These are phyloP conservation scores for Papiliotrema laurentii DNA, from an alignment of 1,284 basidiomycete species.

Conservation along the genomic window DNA sequence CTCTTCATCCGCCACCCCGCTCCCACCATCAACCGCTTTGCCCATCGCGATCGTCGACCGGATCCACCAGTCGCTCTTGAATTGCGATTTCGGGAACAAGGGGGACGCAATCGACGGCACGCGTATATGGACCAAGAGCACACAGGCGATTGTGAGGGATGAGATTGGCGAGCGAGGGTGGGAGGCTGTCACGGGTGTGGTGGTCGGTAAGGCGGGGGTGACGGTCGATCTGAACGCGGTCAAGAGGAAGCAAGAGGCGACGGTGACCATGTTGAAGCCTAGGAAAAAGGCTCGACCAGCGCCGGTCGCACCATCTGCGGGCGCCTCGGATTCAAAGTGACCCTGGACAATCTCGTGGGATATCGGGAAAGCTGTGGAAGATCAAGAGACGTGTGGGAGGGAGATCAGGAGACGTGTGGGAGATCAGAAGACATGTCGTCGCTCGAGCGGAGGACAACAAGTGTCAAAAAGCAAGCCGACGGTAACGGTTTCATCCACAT, in stretches of 20 bases:
- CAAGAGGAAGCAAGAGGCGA: conserved; percentile 28
- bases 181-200: conserved; percentile 13
- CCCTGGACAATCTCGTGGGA: too few species aligned
- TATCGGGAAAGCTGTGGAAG: too few species aligned
- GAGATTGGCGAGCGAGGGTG: conserved; percentile 37
- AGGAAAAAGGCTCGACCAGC: conserved; percentile 24
- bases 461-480: too few species aligned
- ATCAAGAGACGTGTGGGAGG: too few species aligned
- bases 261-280: conserved; percentile 46
- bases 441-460: too few species aligned
- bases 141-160: conserved; percentile 42
- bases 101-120: conserved; percentile 65
- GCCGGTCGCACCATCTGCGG: too few species aligned
- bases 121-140: conserved; percentile 61
- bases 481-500: too few species aligned
- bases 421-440: too few species aligned
- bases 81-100: conserved; percentile 69
- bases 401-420: too few species aligned
- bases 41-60: conserved; percentile 63
- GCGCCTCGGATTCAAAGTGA: too few species aligned
- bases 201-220: conserved; percentile 24
- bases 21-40: neutral
- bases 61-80: conserved; percentile 63
- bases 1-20: neutral
- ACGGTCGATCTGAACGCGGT: conserved; percentile 7